Evolutionary conservation across 441 rosid species (phyloP), one percentile per base, ranked within the genome.

Genomic region (Dalechampia spathulata): DNA sequence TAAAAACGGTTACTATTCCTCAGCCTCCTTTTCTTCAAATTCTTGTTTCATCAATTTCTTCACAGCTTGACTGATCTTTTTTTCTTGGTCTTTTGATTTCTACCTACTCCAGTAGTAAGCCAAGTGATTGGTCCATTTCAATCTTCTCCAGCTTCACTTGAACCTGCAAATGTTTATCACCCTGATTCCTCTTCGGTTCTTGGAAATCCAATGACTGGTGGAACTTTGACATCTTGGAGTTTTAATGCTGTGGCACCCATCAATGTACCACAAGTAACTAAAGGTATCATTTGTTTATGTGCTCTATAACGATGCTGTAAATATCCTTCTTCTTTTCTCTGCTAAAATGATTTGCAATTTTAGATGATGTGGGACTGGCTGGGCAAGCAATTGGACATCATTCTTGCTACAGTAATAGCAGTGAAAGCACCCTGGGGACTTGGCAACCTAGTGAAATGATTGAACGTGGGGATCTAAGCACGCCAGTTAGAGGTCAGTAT

Each of bases 401-500:
- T 45, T n/a, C n/a, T n/a, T n/a, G n/a, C n/a, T 65, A 72, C 39
- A 72, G 85, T 60, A 63, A 65, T 62, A 75, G 73, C 57, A 80
- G 83, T 50, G 76, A 78, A 60, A 84, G 80, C 76, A 78, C 79
- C 54, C 79, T 65, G 23, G 77, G 46, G 61, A 61, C 73, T 61
- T 74, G 62, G 64, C 70, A 72, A 11, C 46, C 69, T 65, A 67
- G 75, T 16, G 79, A 83, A 64, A 57, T 69, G 23, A 61, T 53
- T 70, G 81, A 77, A 23, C 75, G 9, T 61, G 78, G 57, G 44
- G 77, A 74, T 59, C 72, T 65, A 47, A 67, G 64, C 21, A 74
- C 77, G 70, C 74, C 80, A 55, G 52, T 25, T 59, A 77, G 89
- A 78, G 90, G 96, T 90, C 53, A 26, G 69, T 52, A 27, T 60